Conservation (phyloP, 2,329 filamentous ascomycete species). For the Botrytis galanthina region DNA sequence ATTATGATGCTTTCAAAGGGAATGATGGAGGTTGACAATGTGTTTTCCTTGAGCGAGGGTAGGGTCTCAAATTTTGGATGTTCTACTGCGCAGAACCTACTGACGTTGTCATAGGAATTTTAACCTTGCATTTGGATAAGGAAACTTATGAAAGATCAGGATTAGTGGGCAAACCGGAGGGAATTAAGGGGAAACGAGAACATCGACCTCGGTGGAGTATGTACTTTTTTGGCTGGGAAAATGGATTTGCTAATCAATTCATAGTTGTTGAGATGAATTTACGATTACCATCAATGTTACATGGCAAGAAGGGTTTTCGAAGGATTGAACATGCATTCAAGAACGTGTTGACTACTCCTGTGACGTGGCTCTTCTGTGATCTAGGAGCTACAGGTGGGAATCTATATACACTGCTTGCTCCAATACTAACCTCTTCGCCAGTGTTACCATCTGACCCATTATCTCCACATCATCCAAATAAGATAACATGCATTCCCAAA, state of each 20-base stretch:
- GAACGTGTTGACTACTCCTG: conserved; percentile 66
- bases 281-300: conserved; percentile 70
- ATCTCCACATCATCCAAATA: conserved; percentile 44
- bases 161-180: conserved; percentile 68
- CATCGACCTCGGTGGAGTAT: conserved; percentile 72
- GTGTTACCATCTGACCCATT: conserved; percentile 52
- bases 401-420: background rate
- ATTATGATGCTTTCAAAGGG: conserved; percentile 83
- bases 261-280: conserved; percentile 77
- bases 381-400: conserved; percentile 48
- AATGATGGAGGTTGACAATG: conserved; percentile 64
- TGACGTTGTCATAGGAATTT: conserved; percentile 51
- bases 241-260: conserved; percentile 34
- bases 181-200: conserved; percentile 55
- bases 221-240: conserved; percentile 29
- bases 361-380: conserved; percentile 79
- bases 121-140: conserved; percentile 76
- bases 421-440: conserved; percentile 32
- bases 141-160: conserved; percentile 81
- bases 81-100: background rate
- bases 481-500: conserved; percentile 41
- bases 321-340: conserved; percentile 45
- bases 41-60: conserved; percentile 71
- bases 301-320: conserved; percentile 38
- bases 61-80: conserved; percentile 26